These are phyloP conservation scores for Neobulgaria alba DNA, from an alignment of 2,329 filamentous ascomycete genomes.

Conservation along the genomic window DNA sequence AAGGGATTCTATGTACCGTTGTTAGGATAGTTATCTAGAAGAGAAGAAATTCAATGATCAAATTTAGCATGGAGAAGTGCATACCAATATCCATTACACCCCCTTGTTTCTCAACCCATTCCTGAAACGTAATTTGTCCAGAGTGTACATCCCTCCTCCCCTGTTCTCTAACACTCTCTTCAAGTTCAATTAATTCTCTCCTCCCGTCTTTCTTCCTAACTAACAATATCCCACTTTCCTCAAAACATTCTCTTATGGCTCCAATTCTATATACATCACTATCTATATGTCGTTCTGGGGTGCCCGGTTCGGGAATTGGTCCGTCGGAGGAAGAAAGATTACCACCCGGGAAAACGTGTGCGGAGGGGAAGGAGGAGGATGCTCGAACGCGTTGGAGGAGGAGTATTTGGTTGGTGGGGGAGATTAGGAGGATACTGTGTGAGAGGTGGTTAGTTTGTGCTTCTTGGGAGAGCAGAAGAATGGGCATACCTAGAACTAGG, in stretches of 20 bases:
- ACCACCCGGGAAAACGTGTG: constrained; percentile 92
- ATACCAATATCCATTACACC: constrained; percentile 58
- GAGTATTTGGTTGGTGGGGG: constrained; percentile 77
- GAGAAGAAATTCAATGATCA: too few species aligned
- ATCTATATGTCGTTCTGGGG: constrained; percentile 57
- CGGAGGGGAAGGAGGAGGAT: constrained; percentile 77
- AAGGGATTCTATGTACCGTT: constrained; percentile 2
- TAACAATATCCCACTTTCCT: constrained; percentile 85
- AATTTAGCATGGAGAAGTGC: too few species aligned
- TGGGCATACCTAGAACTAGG: constrained; percentile 52
- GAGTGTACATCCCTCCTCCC: constrained; percentile 63
- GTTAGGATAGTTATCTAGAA: too few species aligned
- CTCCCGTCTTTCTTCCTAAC: constrained; percentile 35
- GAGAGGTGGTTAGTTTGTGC: constrained; percentile 1
- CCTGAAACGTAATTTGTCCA: constrained; percentile 53
- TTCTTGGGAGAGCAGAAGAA: neutral
- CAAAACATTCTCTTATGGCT: constrained; percentile 86
- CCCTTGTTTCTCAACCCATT: constrained; percentile 52
- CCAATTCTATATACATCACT: constrained; percentile 67
- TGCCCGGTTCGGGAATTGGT: constrained; percentile 35
- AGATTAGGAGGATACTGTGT: constrained; percentile 70
- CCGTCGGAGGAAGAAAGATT: constrained; percentile 80
- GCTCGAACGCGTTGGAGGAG: constrained; percentile 79
- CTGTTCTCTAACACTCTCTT: constrained; percentile 49
- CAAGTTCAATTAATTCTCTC: constrained; percentile 51